These are phyloP conservation scores for Massariosphaeria phaeospora DNA, from an alignment of 495 filamentous ascomycete species.

Conservation along the genomic window DNA sequence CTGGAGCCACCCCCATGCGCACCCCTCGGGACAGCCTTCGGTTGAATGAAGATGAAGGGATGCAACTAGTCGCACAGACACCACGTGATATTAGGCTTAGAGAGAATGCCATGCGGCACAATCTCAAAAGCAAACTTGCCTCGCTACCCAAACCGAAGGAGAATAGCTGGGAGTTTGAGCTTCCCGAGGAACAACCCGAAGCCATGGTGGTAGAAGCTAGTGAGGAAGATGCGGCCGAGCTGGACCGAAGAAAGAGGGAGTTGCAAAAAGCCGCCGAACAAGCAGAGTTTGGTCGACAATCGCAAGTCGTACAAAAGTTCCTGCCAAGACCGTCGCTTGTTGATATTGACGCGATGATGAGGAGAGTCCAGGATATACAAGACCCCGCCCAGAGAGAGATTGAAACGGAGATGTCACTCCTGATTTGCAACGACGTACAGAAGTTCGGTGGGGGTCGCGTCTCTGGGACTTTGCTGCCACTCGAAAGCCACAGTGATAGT, in stretches of 20 bases:
- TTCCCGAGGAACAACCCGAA: constrained; percentile 79
- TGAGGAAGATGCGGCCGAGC: constrained; percentile 80
- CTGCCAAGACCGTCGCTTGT: constrained; percentile 73
- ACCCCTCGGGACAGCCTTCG: constrained; percentile 88
- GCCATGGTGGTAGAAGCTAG: constrained; percentile 48
- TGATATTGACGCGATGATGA: constrained; percentile 63
- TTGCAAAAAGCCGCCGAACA: constrained; percentile 64
- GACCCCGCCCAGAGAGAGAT: constrained; percentile 60
- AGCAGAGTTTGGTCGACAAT: constrained; percentile 75
- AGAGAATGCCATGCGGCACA: constrained; percentile 65
- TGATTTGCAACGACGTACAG: constrained; percentile 76
- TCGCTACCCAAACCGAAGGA: constrained; percentile 87
- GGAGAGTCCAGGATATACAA: constrained; percentile 50
- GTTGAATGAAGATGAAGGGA: constrained; percentile 64
- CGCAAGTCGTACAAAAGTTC: constrained; percentile 79
- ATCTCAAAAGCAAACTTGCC: constrained; percentile 67
- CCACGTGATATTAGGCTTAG: constrained; percentile 70
- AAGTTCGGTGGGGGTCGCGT: constrained; percentile 65
- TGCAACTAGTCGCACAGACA: constrained; percentile 68
- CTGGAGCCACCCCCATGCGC: constrained; percentile 81
- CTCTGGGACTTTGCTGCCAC: constrained; percentile 52
- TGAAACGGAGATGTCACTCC: constrained; percentile 65
- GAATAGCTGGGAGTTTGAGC: constrained; percentile 83
- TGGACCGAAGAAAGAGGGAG: constrained; percentile 66
- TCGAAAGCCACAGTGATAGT: constrained; percentile 67